A percentile compares a stretch with the other conserved stretches of the same genome.
Conservation (phyloP, 352 stramenopile genomes). For the Peronospora belbahrii region DNA sequence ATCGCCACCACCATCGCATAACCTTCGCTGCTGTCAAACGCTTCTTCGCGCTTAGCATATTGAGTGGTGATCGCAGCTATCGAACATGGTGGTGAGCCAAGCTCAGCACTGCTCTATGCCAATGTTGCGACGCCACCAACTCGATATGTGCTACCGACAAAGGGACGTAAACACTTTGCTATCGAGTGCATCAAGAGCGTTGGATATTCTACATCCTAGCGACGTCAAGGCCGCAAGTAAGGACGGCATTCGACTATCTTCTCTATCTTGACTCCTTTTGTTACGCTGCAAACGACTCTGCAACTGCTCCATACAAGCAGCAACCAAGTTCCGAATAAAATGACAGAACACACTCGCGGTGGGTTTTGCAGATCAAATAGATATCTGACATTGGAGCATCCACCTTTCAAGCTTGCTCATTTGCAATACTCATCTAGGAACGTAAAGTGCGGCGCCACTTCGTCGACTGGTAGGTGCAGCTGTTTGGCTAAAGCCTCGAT, state of each 20-base stretch:
- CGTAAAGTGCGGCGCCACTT: slow-evolving; percentile 43
- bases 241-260: slow-evolving; percentile 4
- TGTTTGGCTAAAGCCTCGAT: slow-evolving; percentile 39
- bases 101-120: slow-evolving; percentile 21
- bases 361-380: neutral
- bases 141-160: neutral
- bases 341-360: neutral
- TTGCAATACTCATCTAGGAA: slow-evolving; percentile 43
- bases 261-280: slow-evolving; percentile 1
- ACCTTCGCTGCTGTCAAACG: neutral
- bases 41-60: neutral
- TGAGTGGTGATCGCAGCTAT: slow-evolving; percentile 9
- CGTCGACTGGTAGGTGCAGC: slow-evolving; percentile 39
- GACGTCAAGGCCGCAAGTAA: slow-evolving; percentile 6
- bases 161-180: neutral
- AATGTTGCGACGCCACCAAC: slow-evolving; percentile 5
- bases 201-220: neutral
- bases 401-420: neutral
- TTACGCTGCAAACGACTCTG: neutral
- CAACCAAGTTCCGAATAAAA: neutral
- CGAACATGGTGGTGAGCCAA: slow-evolving; percentile 23
- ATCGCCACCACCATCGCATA: neutral
- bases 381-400: neutral
- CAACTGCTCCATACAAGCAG: too few species aligned
- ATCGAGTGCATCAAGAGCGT: neutral